Evolutionary conservation across 768 basidiomycete species (phyloP), one percentile per base, ranked within the genome.

Genomic region (Pisolithus sp.): DNA sequence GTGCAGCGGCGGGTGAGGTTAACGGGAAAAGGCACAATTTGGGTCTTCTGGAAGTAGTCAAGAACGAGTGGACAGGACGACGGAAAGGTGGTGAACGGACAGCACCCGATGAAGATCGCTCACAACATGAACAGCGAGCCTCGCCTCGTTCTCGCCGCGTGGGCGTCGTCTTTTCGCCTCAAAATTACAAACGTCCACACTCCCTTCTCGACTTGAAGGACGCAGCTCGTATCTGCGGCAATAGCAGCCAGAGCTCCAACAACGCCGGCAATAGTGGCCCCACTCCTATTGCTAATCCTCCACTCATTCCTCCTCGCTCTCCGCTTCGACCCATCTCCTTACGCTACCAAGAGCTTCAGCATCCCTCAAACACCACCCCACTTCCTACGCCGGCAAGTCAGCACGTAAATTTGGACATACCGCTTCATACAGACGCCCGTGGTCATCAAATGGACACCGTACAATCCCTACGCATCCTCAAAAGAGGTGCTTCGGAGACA

Each of bases 61-160:
- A 23, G 6, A 21, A 45, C 31, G 48, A 45, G 48, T 7, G 30
- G 41, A 42, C 17, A 28, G 44, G 41, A 36, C 38, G 23, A 10
- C 41, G 52, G 48, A 53, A 49, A 45, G 51, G 40, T 49, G 62
- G 52, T 51, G 53, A 53, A 61, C 59, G 54, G 20, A 55, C 57
- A 57, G 62, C 59, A 55, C 54, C 57, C 50, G 30, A 36, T 20
- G 50, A 37, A 23, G 48, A 34, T 48, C 53, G 28, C 21, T 44
- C 23, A 20, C 18, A 49, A 59, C 57, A 53, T 52, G 52, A 54
- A 51, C 61, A 64, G 58, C 63, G 59, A 47, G 59, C 54, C 62
- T 51, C 44, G 62, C 71, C 75, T 73, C 75, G 70, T 66, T 71
- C 72, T 51, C 62, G 62, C 72, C 76, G 73, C 76, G 71, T 76